Evolutionary conservation across 2,329 filamentous ascomycete species (phyloP).

Genomic region (Phialophora verrucosa): DNA sequence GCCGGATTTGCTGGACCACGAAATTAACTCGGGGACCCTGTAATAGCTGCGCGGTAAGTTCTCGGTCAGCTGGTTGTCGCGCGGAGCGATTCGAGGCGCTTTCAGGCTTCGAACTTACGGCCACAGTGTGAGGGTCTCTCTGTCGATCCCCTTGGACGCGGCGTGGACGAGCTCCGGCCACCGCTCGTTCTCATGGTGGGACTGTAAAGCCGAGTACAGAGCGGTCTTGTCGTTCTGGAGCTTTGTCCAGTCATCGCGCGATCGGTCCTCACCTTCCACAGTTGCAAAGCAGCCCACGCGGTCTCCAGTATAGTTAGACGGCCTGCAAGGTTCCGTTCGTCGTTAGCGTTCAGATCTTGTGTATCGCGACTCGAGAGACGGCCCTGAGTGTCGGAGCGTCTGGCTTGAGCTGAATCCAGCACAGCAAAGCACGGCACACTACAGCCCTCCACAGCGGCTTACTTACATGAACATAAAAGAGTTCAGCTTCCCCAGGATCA

Average conservation of each 20-base stretch:
- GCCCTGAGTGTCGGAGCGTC: neutral
- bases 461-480: conserved; percentile 25
- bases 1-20: conserved; percentile 32
- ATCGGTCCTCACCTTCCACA: conserved; percentile 30
- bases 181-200: conserved; percentile 17
- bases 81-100: neutral
- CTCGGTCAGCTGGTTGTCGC: neutral
- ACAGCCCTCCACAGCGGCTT: neutral
- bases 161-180: conserved; percentile 34
- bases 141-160: conserved; percentile 27
- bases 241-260: conserved; percentile 34
- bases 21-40: conserved; percentile 33
- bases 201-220: conserved; percentile 29
- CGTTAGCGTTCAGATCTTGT: neutral
- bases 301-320: conserved; percentile 24
- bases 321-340: conserved; percentile 14
- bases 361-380: neutral
- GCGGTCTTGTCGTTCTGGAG: conserved; percentile 31
- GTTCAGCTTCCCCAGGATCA: conserved; percentile 34
- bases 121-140: conserved; percentile 32
- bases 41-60: conserved; percentile 14
- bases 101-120: conserved; percentile 22
- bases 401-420: neutral
- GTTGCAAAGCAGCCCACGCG: conserved; percentile 27
- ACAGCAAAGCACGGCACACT: no score